Evolutionary conservation across 2,329 filamentous ascomycete species (phyloP).

Genomic region (Diaporthe sp.): DNA sequence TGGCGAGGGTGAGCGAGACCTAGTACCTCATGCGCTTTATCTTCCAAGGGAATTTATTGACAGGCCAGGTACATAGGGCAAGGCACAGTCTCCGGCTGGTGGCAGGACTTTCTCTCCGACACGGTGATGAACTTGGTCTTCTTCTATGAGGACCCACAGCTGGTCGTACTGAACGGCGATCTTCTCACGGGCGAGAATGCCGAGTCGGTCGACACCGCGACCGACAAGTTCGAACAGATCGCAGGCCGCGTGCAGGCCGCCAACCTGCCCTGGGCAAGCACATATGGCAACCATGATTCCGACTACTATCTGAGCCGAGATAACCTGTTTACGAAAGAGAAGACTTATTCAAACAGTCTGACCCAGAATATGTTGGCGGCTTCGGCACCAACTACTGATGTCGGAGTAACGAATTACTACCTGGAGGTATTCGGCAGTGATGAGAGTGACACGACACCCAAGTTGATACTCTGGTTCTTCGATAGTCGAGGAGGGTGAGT

Average conservation of each 20-base stretch:
- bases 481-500: conserved; percentile 62
- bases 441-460: conserved; percentile 37
- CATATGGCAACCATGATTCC: conserved; percentile 66
- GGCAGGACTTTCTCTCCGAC: conserved; percentile 50
- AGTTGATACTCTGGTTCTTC: conserved; percentile 71
- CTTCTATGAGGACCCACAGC: conserved; percentile 54
- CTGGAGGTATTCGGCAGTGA: conserved; percentile 29
- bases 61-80: conserved; percentile 45
- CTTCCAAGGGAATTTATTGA: conserved; percentile 51
- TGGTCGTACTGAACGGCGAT: conserved; percentile 70
- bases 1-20: conserved; percentile 68
- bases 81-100: conserved; percentile 16
- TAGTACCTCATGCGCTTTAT: background rate
- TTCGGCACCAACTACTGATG: conserved; percentile 16
- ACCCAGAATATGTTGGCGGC: conserved; percentile 33
- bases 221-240: conserved; percentile 59
- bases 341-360: conserved; percentile 36
- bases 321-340: conserved; percentile 30
- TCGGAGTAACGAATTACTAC: conserved; percentile 36
- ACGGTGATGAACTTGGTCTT: conserved; percentile 63
- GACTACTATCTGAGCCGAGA: conserved; percentile 58
- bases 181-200: conserved; percentile 67
- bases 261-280: conserved; percentile 62
- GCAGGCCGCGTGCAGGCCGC: conserved; percentile 58
- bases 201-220: conserved; percentile 53